Base-by-base conservation (phyloP, 495 filamentous ascomycete genomes). In the Parathielavia appendiculata region DNA sequence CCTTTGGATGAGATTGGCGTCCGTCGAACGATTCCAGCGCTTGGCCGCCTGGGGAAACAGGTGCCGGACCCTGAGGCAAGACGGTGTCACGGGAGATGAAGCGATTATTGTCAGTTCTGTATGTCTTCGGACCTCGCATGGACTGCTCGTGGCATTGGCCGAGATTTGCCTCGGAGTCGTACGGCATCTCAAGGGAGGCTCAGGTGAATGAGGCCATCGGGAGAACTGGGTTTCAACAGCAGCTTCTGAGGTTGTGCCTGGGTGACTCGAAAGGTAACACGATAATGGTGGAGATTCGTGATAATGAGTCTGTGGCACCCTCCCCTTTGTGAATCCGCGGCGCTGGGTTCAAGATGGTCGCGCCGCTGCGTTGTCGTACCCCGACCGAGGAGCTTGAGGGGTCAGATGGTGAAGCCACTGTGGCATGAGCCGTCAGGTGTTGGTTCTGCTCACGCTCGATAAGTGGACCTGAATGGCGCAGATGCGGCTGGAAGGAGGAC, bases 311-410 rank as follows among this genome's bases (percentile, higher is more conserved):
- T 20, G 51, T 46, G 45, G 50, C 35, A 59, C 44, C 36, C 14
- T n/a, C n/a, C n/a, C 23, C 41, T 7, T 53, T 41, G 45, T 40
- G 58, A 34, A 50, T 26, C 62, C 54, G 53, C 38, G 55, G 51
- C 53, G 58, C 36, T 56, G 63, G 43, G 54, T 22, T 56, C 51
- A 47, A 53, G 41, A 23, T 49, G 53, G 61, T 54, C 44, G 44
- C 48, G 60, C 49, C 20, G 16, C 32, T 22, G 43, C 12, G 23
- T 45, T 52, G 36, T 54, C 57, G 57, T 53, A 39, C 41, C 43
- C 51, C 36, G 40, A 49, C 34, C 32, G 35, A 38, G 41, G 30
- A 22, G 26, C 20, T 5, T 38, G 26, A 23, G 38, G 51, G 51
- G 58, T 56, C 58, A 55, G 52, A 51, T 56, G 58, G 45, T n/a